Evolutionary conservation across 805 yeast genomes (phyloP).

Genomic region (Starmerella bacillaris): DNA sequence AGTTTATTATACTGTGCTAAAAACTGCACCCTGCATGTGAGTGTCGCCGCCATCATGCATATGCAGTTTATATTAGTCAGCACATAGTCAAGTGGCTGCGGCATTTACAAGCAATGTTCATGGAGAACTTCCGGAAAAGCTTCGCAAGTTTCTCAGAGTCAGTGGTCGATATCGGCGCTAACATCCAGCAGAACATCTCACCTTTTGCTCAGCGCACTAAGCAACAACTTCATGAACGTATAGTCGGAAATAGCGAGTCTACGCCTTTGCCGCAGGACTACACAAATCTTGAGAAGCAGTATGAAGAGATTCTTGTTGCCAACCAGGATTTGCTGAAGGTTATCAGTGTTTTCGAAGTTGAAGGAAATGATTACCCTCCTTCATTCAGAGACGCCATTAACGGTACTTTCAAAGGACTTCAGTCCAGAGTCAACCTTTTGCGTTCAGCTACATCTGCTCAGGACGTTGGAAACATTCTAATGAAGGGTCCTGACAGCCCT

Average conservation of each 20-base stretch:
- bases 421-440: slow-evolving; percentile 45
- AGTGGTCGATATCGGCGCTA: slow-evolving; percentile 23
- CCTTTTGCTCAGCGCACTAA: slow-evolving; percentile 69
- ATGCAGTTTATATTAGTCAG: no score
- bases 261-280: slow-evolving; percentile 75
- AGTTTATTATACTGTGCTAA: no score
- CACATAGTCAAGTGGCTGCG: no score
- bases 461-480: slow-evolving; percentile 63
- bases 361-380: slow-evolving; percentile 69
- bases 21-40: no score
- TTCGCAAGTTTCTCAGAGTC: slow-evolving; percentile 22
- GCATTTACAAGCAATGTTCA: no score
- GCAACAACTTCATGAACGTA: slow-evolving; percentile 57
- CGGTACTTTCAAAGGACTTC: slow-evolving; percentile 49
- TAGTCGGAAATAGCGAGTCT: slow-evolving; percentile 66
- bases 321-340: slow-evolving; percentile 41
- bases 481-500: slow-evolving; percentile 22
- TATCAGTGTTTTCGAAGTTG: slow-evolving; percentile 46
- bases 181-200: slow-evolving; percentile 29
- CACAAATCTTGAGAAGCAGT: slow-evolving; percentile 49
- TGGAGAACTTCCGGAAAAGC: slow-evolving; percentile 24
- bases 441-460: slow-evolving; percentile 57
- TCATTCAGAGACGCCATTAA: slow-evolving; percentile 57
- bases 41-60: no score
- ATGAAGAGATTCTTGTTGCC: slow-evolving; percentile 54